phyloP scores from a whole-genome alignment of 306 rosid species.

The Cucurbita moschata region DNA sequence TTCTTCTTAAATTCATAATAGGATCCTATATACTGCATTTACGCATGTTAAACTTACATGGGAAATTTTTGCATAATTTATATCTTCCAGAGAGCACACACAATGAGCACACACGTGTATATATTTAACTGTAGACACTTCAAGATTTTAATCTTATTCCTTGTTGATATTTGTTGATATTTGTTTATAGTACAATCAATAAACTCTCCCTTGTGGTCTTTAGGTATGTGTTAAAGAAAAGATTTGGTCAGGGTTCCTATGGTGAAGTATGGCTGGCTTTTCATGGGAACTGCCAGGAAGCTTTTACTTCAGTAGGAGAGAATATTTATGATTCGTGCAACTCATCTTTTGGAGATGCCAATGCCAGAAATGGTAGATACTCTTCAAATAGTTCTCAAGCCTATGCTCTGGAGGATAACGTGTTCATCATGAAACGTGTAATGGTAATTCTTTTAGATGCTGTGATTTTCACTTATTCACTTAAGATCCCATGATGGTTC shows the following conservation, averaged over 20 bases:
- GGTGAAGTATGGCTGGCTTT: slow-evolving; percentile 99
- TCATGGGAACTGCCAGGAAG: slow-evolving; percentile 66
- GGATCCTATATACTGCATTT: not conserved
- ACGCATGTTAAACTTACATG: not conserved
- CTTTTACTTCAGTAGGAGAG: slow-evolving; percentile 25
- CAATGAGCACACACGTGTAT: not conserved
- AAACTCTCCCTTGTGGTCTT: slow-evolving; percentile 15
- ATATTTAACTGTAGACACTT: not conserved
- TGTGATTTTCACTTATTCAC: not conserved
- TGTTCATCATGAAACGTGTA: slow-evolving; percentile 83
- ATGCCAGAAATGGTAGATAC: slow-evolving; percentile 20
- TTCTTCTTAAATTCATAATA: too few relatives aligned
- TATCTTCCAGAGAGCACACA: not conserved
- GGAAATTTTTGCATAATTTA: not conserved
- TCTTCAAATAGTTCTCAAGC: slow-evolving; percentile 32
- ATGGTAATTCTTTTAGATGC: slow-evolving; percentile 43
- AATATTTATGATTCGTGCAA: slow-evolving; percentile 16
- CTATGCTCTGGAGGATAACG: slow-evolving; percentile 34
- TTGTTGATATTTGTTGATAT: not conserved
- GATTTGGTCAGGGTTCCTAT: slow-evolving; percentile 90
- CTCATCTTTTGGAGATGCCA: slow-evolving; percentile 4
- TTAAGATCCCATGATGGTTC: not conserved
- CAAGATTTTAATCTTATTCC: not conserved
- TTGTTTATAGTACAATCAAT: not conserved
- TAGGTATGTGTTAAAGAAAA: slow-evolving; percentile 74